phyloP scores from a whole-genome alignment of 768 basidiomycete species.

The Trichaptum fuscoviolaceum region DNA sequence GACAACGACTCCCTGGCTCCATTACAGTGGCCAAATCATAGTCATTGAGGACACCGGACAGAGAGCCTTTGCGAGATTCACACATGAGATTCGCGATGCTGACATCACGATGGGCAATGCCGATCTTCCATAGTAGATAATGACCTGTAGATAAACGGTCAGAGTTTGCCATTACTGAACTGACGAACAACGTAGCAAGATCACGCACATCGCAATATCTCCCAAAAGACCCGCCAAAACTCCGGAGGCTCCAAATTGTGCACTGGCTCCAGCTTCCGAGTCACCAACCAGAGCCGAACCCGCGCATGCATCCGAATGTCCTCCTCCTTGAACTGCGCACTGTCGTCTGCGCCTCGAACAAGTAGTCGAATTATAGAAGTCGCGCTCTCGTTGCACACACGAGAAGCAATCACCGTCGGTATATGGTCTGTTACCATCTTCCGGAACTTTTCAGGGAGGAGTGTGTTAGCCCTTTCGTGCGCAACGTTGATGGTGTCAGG shows the following conservation, averaged over 20 bases:
- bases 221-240: not conserved
- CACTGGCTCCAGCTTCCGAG: not conserved
- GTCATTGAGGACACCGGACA: conserved; percentile 23
- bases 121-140: conserved; percentile 21
- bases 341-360: not conserved
- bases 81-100: conserved; percentile 28
- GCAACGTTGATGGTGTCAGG: not conserved
- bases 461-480: not conserved
- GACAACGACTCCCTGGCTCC: not conserved
- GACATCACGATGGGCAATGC: conserved; percentile 26
- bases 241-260: not conserved
- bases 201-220: not conserved
- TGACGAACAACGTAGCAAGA: too few relatives aligned
- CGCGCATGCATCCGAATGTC: too few relatives aligned
- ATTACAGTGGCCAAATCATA: conserved; percentile 22
- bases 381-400: not conserved
- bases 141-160: conserved; percentile 17
- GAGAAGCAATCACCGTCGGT: conserved; percentile 12
- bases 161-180: too few relatives aligned
- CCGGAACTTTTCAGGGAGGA: not conserved
- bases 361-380: not conserved
- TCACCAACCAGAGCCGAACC: not conserved
- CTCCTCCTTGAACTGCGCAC: not conserved
- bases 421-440: conserved; percentile 12
- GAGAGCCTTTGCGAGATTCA: conserved; percentile 8